Conservation (phyloP, 805 yeast species). For the Pichia deserticola region DNA sequence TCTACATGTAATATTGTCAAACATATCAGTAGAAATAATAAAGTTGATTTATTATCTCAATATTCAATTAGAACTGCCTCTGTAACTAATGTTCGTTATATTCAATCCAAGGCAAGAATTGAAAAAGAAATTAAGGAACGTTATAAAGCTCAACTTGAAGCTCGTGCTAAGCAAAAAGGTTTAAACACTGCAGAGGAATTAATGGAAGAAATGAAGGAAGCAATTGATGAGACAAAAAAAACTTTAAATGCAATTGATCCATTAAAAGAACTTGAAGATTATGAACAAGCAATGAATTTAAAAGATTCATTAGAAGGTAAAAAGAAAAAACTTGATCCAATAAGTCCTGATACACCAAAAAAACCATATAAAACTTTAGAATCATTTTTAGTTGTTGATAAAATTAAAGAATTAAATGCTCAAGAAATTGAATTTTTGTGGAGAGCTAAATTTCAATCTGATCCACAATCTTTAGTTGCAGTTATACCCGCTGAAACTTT, state of each 20-base stretch:
- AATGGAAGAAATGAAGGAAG: slow-evolving; percentile 52
- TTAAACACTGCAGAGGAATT: slow-evolving; percentile 48
- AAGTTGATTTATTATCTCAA: not conserved
- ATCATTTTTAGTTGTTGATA: slow-evolving; percentile 64
- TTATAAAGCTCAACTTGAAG: slow-evolving; percentile 35
- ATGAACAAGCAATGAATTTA: slow-evolving; percentile 21
- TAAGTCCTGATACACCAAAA: slow-evolving; percentile 29
- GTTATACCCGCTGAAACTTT: slow-evolving; percentile 51
- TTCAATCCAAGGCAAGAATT: slow-evolving; percentile 22
- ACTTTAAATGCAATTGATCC: slow-evolving; percentile 63
- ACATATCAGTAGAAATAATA: not conserved
- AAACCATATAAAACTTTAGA: slow-evolving; percentile 63
- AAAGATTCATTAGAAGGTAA: slow-evolving; percentile 12
- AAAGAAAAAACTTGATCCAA: slow-evolving; percentile 28
- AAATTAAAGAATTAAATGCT: slow-evolving; percentile 45
- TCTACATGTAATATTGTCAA: not conserved
- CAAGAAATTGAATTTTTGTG: slow-evolving; percentile 75
- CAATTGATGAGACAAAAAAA: slow-evolving; percentile 47
- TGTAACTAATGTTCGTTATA: slow-evolving; percentile 21
- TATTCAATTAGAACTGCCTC: slow-evolving; percentile 15
- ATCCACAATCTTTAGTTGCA: slow-evolving; percentile 59
- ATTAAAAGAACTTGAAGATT: slow-evolving; percentile 53
- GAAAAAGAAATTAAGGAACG: slow-evolving; percentile 29
- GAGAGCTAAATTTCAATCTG: slow-evolving; percentile 74
- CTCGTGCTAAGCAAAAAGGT: slow-evolving; percentile 36